Conservation (phyloP, 768 basidiomycete species). For the Agrocybe pediades region DNA sequence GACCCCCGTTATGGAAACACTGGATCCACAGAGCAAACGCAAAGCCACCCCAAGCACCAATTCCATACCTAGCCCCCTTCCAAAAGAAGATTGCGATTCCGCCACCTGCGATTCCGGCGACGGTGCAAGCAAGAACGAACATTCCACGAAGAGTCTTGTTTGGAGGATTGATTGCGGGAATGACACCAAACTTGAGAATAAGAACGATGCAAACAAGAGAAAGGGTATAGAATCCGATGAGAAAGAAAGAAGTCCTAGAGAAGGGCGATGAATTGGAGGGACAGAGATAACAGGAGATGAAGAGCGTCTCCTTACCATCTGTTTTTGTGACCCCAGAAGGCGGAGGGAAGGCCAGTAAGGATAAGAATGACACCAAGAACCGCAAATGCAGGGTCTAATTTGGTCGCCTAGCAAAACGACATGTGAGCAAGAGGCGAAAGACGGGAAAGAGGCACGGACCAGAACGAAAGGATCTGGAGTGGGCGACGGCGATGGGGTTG, state of each 20-base stretch:
- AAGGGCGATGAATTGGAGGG: slow-evolving; percentile 12
- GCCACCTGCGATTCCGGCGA: slow-evolving; percentile 85
- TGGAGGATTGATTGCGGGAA: slow-evolving; percentile 83
- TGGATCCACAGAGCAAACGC: slow-evolving; percentile 87
- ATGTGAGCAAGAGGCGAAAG: slow-evolving; percentile 21
- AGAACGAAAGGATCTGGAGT: slow-evolving; percentile 44
- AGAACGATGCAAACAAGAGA: slow-evolving; percentile 86
- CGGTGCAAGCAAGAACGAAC: slow-evolving; percentile 80
- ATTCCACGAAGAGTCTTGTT: slow-evolving; percentile 79
- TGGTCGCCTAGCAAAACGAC: slow-evolving; percentile 52
- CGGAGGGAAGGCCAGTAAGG: slow-evolving; percentile 85
- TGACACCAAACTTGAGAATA: slow-evolving; percentile 85
- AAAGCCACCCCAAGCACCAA: slow-evolving; percentile 86
- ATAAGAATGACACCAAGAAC: slow-evolving; percentile 89
- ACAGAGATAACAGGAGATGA: slow-evolving; percentile 11
- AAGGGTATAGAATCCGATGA: slow-evolving; percentile 89
- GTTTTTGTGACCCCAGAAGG: slow-evolving; percentile 94
- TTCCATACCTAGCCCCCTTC: slow-evolving; percentile 84
- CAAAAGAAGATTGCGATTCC: slow-evolving; percentile 90
- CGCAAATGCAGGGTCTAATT: slow-evolving; percentile 85
- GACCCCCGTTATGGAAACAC: slow-evolving; percentile 78
- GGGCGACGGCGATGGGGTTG: slow-evolving; percentile 48
- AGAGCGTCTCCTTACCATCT: slow-evolving; percentile 87
- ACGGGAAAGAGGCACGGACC: slow-evolving; percentile 16
- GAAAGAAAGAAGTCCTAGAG: slow-evolving; percentile 87